phyloP scores from a whole-genome alignment of 805 yeast genomes.

The Nematodospora valgi region DNA sequence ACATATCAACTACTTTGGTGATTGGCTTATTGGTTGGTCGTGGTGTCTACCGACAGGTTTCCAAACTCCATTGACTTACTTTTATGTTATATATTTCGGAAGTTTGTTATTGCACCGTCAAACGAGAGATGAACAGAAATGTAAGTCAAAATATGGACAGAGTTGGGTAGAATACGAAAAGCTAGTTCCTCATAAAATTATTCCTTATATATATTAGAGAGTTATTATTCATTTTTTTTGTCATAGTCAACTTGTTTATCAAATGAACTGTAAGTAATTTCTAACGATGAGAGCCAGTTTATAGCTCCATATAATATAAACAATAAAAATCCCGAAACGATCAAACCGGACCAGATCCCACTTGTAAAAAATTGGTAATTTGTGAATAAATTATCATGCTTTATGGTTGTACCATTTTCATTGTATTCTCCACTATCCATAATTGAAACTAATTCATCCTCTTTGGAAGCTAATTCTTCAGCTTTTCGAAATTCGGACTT shows the following conservation, averaged over 20 bases:
- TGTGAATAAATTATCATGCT: constrained; percentile 46
- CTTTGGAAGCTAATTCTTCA: constrained; percentile 27
- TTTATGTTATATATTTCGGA: constrained; percentile 81
- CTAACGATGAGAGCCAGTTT: constrained; percentile 65
- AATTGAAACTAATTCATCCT: constrained; percentile 23
- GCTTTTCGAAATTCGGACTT: constrained; percentile 32
- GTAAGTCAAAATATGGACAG: constrained; percentile 79
- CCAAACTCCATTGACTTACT: constrained; percentile 79
- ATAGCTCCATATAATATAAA: constrained; percentile 59
- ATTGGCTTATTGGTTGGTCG: constrained; percentile 85
- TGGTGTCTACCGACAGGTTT: constrained; percentile 93
- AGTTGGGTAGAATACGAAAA: constrained; percentile 82
- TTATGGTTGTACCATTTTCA: constrained; percentile 1
- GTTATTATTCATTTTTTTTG: constrained; percentile 41
- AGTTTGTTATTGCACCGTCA: constrained; percentile 84
- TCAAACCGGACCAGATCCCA: constrained; percentile 73
- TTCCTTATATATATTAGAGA: constrained; percentile 74
- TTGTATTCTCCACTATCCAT: constrained; percentile 7
- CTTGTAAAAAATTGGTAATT: constrained; percentile 71
- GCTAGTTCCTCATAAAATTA: constrained; percentile 81
- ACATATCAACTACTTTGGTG: constrained; percentile 94
- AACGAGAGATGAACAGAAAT: constrained; percentile 85
- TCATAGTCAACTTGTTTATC: constrained; percentile 61
- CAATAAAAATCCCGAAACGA: constrained; percentile 62
- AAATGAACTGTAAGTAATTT: constrained; percentile 78